Base-by-base conservation (phyloP, 495 filamentous ascomycete species). In the Penicillium lividum region DNA sequence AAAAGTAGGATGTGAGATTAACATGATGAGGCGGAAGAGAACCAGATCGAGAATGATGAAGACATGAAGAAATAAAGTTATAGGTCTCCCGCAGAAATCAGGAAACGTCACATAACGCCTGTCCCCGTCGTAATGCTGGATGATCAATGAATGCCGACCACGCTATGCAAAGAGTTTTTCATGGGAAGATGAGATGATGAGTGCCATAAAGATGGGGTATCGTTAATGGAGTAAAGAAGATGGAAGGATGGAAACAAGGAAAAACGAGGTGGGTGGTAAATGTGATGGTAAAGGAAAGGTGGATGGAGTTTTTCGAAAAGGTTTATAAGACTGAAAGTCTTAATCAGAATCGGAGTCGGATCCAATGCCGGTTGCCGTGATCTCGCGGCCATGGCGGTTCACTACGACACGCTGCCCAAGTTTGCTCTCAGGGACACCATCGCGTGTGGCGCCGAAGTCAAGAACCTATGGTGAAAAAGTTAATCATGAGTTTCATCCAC, bases 381-480 rank as follows among this genome's bases (percentile, higher is more conserved):
- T 66, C 68, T 83, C 80, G 28, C 70, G 64, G 31, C 82, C 82
- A 49, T 75, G 73, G 34, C 69, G 65, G 64, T 96, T 90, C 36
- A 97, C 86, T 1, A 94, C 82, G 42, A 93, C 90, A 40, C 94
- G 86, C 56, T 82, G 83, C 28, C 93, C 92, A 9, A 92, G 86
- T 58, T 90, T 82, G 60, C 88, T 84, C 9, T 84, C 82, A 5
- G 91, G 83, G 42, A 89, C 80, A 42, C 90, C 91, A 61, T 93
- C 90, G 51, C 94, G 85, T 42, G 86, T 85, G 49, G 94, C 93
- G 50, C 94, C 94, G 68, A 98, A 98, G 68, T 94, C 90, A 54
- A 93, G 86, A 57, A 93, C 89, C 90, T 92, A 57, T 13, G 36
- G 18, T 22, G 33, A 55, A 0, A 11, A 33, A 25, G 28, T 59